These are phyloP conservation scores for Xanthoparmelia taractica DNA, from an alignment of 495 filamentous ascomycete genomes.

Conservation along the genomic window DNA sequence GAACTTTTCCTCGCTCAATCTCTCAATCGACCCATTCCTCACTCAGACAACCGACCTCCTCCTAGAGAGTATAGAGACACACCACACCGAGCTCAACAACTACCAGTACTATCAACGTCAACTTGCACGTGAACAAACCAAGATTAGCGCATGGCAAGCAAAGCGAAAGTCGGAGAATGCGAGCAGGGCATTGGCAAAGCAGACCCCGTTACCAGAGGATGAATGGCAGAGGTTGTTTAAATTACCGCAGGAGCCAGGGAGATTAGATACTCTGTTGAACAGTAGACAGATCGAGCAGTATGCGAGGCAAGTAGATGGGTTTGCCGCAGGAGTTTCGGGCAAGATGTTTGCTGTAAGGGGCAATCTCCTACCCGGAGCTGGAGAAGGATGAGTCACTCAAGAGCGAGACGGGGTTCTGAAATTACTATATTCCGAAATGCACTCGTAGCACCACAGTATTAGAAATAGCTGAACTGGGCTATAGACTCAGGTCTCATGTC, in stretches of 20 bases:
- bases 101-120: conserved; percentile 97
- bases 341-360: conserved; percentile 99
- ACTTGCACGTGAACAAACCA: conserved; percentile 87
- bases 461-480: neutral
- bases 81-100: conserved; percentile 98
- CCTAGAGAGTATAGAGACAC: conserved; percentile 90
- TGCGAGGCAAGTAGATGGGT: conserved; percentile 93
- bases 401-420: neutral
- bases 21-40: conserved; percentile 95
- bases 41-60: conserved; percentile 96
- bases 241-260: conserved; percentile 84
- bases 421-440: neutral
- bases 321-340: conserved; percentile 76
- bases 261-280: conserved; percentile 87
- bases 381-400: conserved; percentile 12
- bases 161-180: conserved; percentile 96
- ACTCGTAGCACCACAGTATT: neutral
- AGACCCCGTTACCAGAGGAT: conserved; percentile 82
- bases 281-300: conserved; percentile 96
- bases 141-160: conserved; percentile 89
- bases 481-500: neutral
- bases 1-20: conserved; percentile 71
- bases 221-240: conserved; percentile 98
- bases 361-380: conserved; percentile 42
- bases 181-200: conserved; percentile 74